Evolutionary conservation across 257 asterid species (phyloP).

Genomic region (Plantago major): DNA sequence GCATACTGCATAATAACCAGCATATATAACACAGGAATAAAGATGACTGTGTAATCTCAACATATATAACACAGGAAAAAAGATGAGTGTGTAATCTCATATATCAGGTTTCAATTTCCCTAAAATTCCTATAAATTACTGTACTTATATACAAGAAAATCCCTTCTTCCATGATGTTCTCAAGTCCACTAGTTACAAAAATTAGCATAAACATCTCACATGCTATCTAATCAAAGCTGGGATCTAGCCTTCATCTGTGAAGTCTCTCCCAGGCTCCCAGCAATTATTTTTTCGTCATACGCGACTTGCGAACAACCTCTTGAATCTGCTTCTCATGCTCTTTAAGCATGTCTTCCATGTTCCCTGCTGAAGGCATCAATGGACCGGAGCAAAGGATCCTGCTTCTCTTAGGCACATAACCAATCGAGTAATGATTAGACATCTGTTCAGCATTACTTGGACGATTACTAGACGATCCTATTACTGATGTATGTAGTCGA

Average conservation of each 20-base stretch:
- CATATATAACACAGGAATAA: neutral
- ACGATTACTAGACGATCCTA: slow-evolving; percentile 28
- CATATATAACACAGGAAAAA: neutral
- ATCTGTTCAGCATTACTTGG: slow-evolving; percentile 15
- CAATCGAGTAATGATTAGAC: neutral
- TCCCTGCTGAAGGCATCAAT: slow-evolving; percentile 49
- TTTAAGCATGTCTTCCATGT: slow-evolving; percentile 57
- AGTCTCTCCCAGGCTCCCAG: neutral
- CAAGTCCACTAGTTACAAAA: too few species aligned
- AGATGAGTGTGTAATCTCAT: neutral
- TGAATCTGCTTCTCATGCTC: slow-evolving; percentile 57
- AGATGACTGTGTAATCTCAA: neutral
- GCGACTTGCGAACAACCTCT: slow-evolving; percentile 51
- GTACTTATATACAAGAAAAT: neutral
- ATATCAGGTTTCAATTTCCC: too few species aligned
- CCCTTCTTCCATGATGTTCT: neutral
- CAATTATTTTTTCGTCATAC: neutral
- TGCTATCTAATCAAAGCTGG: too few species aligned
- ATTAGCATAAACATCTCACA: too few species aligned
- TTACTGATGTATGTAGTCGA: slow-evolving; percentile 24
- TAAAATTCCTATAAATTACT: too few species aligned
- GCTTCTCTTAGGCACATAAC: slow-evolving; percentile 34
- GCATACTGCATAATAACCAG: too few species aligned
- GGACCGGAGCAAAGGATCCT: slow-evolving; percentile 57
- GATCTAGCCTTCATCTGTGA: too few species aligned